Evolutionary conservation across 192 early-diverging fungal genomes (phyloP).

Genomic region (Chytriomyces sp.): DNA sequence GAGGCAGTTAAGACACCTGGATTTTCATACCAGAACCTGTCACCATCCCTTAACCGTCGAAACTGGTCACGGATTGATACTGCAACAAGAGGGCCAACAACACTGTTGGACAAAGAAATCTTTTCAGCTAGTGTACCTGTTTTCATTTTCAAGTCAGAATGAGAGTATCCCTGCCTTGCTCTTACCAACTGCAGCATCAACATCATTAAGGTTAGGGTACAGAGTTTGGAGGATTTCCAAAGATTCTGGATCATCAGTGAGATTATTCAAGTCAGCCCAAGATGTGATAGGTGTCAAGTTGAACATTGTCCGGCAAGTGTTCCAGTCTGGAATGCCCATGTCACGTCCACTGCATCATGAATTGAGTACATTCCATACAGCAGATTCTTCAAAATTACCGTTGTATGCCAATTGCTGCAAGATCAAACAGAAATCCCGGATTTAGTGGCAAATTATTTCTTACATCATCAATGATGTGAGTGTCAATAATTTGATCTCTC

Average conservation of each 20-base stretch:
- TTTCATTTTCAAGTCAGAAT: background rate
- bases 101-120: background rate
- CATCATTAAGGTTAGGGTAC: constrained; percentile 34
- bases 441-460: constrained; percentile 23
- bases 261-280: constrained; percentile 36
- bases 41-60: constrained; percentile 42
- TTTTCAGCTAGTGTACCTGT: constrained; percentile 39
- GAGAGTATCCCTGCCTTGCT: background rate
- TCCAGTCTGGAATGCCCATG: constrained; percentile 40
- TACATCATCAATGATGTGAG: constrained; percentile 26
- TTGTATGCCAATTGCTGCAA: constrained; percentile 38
- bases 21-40: constrained; percentile 57
- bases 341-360: constrained; percentile 37
- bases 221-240: constrained; percentile 12
- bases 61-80: constrained; percentile 47
- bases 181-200: constrained; percentile 43
- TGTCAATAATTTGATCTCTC: constrained; percentile 34
- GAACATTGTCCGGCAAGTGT: constrained; percentile 22
- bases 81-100: constrained; percentile 38
- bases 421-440: constrained; percentile 28
- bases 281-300: background rate
- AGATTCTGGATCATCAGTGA: constrained; percentile 34
- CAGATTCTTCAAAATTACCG: no score
- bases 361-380: constrained; percentile 9
- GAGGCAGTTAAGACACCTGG: constrained; percentile 44